Evolutionary conservation across 2,329 filamentous ascomycete genomes (phyloP).

Genomic region (Pezicula neosporulosa): DNA sequence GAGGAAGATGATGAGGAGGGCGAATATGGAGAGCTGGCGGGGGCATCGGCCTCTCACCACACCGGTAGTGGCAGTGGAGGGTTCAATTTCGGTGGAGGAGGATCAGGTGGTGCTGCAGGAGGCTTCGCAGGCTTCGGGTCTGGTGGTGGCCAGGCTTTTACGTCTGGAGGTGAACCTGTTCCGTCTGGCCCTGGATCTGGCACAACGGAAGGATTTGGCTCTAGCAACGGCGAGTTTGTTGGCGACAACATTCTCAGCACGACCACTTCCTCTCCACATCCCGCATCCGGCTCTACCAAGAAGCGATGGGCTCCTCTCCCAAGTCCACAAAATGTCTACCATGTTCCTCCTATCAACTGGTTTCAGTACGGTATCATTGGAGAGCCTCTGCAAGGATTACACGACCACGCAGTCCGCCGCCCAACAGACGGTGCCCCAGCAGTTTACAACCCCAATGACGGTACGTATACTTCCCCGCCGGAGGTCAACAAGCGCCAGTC

Average conservation of each 20-base stretch:
- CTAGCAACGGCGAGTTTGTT: no score
- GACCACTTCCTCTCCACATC: no score
- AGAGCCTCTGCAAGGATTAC: conserved; percentile 77
- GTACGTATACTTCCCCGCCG: conserved; percentile 44
- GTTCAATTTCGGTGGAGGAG: no score
- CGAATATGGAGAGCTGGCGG: conserved; percentile 21
- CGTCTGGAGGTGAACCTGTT: no score
- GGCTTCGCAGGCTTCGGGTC: no score
- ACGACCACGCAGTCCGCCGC: conserved; percentile 70
- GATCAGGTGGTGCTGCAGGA: no score
- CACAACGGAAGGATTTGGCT: no score
- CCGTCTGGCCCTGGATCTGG: no score
- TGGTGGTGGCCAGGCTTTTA: no score
- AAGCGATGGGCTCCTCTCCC: conserved; percentile 63
- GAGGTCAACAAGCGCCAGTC: conserved; percentile 36
- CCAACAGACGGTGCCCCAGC: conserved; percentile 57
- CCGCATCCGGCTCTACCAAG: background rate
- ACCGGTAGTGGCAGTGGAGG: background rate
- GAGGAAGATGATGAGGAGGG: conserved; percentile 30
- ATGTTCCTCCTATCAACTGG: conserved; percentile 92
- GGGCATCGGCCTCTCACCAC: no score
- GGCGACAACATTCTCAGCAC: background rate
- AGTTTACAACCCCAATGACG: conserved; percentile 30
- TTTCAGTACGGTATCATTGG: conserved; percentile 89
- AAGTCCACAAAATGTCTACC: conserved; percentile 74